phyloP scores from a whole-genome alignment of 2,329 filamentous ascomycete genomes.

The Aspergillus udagawae region DNA sequence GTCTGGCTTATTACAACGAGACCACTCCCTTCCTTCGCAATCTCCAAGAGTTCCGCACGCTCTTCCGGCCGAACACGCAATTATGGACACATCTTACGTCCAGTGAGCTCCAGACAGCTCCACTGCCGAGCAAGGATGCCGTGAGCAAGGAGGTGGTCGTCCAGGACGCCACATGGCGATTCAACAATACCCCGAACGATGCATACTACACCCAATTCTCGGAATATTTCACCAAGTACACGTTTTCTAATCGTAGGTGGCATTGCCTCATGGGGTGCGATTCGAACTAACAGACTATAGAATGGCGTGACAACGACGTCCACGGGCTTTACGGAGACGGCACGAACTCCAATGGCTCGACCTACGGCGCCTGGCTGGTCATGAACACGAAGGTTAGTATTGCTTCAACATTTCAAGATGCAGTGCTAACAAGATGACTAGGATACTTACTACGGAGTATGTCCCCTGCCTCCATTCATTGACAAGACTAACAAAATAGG shows the following conservation, averaged over 20 bases:
- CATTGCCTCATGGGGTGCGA: neutral
- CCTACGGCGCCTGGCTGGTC: constrained; percentile 60
- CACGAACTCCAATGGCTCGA: constrained; percentile 46
- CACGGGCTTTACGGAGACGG: constrained; percentile 56
- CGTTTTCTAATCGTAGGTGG: constrained; percentile 48
- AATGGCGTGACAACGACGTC: constrained; percentile 55
- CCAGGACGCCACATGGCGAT: constrained; percentile 62
- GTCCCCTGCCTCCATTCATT: neutral
- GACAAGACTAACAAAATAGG: constrained; percentile 22
- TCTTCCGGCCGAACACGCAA: constrained; percentile 57
- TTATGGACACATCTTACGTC: constrained; percentile 63
- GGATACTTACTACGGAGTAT: constrained; percentile 28
- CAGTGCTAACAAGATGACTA: neutral
- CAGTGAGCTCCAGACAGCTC: constrained; percentile 53
- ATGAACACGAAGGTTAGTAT: constrained; percentile 60
- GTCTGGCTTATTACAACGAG: constrained; percentile 58
- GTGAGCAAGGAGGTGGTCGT: constrained; percentile 47
- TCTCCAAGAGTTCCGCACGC: constrained; percentile 57
- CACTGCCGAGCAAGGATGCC: constrained; percentile 41
- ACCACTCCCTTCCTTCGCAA: constrained; percentile 55
- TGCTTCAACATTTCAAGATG: neutral
- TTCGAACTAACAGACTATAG: constrained; percentile 3
- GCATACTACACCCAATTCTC: constrained; percentile 54
- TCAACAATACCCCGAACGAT: constrained; percentile 53
- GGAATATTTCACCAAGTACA: constrained; percentile 66